Conservation (phyloP, 495 filamentous ascomycete genomes). For the Penicillium psychrofluorescens region DNA sequence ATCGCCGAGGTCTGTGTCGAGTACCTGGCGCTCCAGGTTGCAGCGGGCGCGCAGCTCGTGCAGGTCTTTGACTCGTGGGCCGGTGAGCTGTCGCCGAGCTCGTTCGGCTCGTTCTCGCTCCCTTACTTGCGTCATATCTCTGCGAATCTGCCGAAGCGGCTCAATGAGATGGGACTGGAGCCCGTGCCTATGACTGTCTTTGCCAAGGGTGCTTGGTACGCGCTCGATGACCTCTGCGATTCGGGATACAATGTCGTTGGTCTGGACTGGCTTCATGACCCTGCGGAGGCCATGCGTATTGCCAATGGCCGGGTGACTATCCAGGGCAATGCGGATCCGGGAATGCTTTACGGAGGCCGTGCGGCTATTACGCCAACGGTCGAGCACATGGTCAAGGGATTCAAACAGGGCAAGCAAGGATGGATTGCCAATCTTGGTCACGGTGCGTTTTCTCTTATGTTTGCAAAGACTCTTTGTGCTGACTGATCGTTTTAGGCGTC, state of each 20-base stretch:
- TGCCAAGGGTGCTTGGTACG: slow-evolving; percentile 99
- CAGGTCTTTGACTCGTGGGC: slow-evolving; percentile 99
- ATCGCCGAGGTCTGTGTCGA: slow-evolving; percentile 90
- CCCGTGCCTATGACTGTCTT: slow-evolving; percentile 97
- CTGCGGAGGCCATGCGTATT: slow-evolving; percentile 70
- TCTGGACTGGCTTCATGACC: slow-evolving; percentile 91
- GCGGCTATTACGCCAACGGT: slow-evolving; percentile 73
- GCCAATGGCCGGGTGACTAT: slow-evolving; percentile 71
- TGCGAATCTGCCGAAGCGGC: slow-evolving; percentile 59
- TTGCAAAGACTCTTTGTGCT: slow-evolving; percentile 7
- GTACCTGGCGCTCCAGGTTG: slow-evolving; percentile 84
- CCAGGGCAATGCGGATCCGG: slow-evolving; percentile 94
- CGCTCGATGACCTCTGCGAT: slow-evolving; percentile 76
- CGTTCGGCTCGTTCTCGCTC: slow-evolving; percentile 75
- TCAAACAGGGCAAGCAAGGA: slow-evolving; percentile 77
- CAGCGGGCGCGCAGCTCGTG: slow-evolving; percentile 83
- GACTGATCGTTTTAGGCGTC: slow-evolving; percentile 49
- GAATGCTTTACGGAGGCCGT: slow-evolving; percentile 78
- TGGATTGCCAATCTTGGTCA: slow-evolving; percentile 89
- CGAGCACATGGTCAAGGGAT: slow-evolving; percentile 77
- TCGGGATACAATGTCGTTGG: slow-evolving; percentile 90
- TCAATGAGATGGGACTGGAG: slow-evolving; percentile 66
- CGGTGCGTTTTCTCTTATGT: slow-evolving; percentile 45
- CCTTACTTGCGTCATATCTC: slow-evolving; percentile 85
- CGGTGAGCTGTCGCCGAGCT: slow-evolving; percentile 76